phyloP scores from a whole-genome alignment of 768 basidiomycete species.

The Tephrocybe sp. region DNA sequence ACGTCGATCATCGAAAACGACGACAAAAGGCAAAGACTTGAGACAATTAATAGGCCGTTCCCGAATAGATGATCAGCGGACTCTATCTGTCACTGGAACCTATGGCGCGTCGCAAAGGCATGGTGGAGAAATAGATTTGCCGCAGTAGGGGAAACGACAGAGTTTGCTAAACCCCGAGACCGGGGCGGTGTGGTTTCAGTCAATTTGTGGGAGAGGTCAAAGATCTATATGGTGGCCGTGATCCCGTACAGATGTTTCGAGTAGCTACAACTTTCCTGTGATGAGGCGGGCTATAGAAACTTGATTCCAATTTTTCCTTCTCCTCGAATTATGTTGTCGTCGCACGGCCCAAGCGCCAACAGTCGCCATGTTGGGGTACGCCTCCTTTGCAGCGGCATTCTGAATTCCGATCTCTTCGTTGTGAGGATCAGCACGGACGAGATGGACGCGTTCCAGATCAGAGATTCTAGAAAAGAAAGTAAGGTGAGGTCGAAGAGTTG shows the following conservation, averaged over 20 bases:
- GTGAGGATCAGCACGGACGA: slow-evolving; percentile 8
- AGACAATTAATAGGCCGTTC: too few species aligned
- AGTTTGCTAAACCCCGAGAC: too few species aligned
- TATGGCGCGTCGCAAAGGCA: too few species aligned
- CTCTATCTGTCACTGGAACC: too few species aligned
- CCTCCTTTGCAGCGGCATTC: slow-evolving; percentile 17
- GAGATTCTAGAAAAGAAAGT: slow-evolving; percentile 17
- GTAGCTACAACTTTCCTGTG: slow-evolving; percentile 21
- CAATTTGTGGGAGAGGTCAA: too few species aligned
- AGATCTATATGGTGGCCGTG: too few species aligned
- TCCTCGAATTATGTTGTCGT: slow-evolving; percentile 1
- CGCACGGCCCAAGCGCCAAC: slow-evolving; percentile 27
- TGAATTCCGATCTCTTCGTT: slow-evolving; percentile 24
- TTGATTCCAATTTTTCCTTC: slow-evolving; percentile 26
- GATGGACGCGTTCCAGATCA: slow-evolving; percentile 28
- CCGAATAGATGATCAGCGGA: too few species aligned
- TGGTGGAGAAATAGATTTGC: too few species aligned
- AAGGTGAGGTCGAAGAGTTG: neutral
- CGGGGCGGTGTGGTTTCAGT: too few species aligned
- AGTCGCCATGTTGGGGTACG: slow-evolving; percentile 27
- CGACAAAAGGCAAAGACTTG: too few species aligned
- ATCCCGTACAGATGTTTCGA: neutral
- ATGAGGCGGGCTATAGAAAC: slow-evolving; percentile 22
- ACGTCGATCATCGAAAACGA: too few species aligned
- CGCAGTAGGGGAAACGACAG: too few species aligned